These are phyloP conservation scores for Aspergillus brasiliensis DNA, from an alignment of 2,329 filamentous ascomycete species.

Conservation along the genomic window DNA sequence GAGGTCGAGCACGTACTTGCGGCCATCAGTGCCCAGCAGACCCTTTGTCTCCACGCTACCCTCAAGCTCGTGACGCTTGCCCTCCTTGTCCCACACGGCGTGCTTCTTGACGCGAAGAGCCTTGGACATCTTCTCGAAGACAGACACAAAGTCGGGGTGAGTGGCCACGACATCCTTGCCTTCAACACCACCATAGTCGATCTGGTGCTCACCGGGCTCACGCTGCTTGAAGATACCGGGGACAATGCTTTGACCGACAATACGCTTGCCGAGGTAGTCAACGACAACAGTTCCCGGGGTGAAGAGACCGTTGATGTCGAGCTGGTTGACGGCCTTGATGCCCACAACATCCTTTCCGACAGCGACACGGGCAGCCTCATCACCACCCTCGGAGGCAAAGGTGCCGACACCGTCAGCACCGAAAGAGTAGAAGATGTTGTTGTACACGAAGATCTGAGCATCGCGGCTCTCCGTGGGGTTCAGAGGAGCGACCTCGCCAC, in stretches of 20 bases:
- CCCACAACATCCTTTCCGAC: conserved; percentile 96
- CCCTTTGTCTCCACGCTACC: conserved; percentile 98
- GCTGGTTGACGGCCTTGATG: conserved; percentile 92
- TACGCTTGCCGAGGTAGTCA: conserved; percentile 94
- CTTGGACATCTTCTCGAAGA: conserved; percentile 90
- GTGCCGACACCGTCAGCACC: conserved; percentile 96
- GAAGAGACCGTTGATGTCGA: conserved; percentile 92
- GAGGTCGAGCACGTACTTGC: conserved; percentile 95
- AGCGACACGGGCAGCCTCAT: conserved; percentile 92
- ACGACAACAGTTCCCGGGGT: conserved; percentile 95
- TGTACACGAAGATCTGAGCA: conserved; percentile 98
- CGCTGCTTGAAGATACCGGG: conserved; percentile 99
- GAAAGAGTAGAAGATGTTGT: conserved; percentile 99
- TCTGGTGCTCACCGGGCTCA: conserved; percentile 96
- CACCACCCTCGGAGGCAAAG: conserved; percentile 92
- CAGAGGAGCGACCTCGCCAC: conserved; percentile 87
- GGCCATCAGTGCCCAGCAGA: conserved; percentile 90
- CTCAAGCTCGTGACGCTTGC: conserved; percentile 85
- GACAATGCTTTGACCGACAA: conserved; percentile 97
- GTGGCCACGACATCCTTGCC: conserved; percentile 93
- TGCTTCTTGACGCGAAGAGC: conserved; percentile 91
- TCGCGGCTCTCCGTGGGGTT: conserved; percentile 93
- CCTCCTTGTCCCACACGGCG: conserved; percentile 96
- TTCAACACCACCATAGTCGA: conserved; percentile 97
- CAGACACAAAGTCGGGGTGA: conserved; percentile 78